A percentile compares a stretch with the other conserved stretches of the same genome.
Conservation (phyloP, 1,284 basidiomycete species). For the Pseudozyma thailandica region DNA sequence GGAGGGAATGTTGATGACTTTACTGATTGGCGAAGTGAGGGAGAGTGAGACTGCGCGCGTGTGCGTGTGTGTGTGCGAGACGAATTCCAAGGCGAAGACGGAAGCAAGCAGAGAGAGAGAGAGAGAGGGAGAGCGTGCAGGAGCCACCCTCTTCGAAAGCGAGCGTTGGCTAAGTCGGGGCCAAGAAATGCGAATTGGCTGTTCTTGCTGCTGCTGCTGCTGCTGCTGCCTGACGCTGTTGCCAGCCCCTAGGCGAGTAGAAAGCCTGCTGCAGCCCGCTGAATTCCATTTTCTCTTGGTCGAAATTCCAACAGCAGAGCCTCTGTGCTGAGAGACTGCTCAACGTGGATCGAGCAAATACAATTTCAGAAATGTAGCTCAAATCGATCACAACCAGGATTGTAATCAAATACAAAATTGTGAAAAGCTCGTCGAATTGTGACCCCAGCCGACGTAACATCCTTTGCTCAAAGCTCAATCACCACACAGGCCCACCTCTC, state of each 20-base stretch:
- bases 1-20: background rate
- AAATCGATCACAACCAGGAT: conserved; percentile 31
- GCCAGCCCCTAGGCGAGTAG: background rate
- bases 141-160: conserved; percentile 24
- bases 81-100: conserved; percentile 14
- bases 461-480: too few relatives aligned
- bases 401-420: conserved; percentile 14
- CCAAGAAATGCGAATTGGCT: background rate
- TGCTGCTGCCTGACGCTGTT: background rate
- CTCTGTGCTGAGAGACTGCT: too few relatives aligned
- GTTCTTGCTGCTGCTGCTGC: background rate
- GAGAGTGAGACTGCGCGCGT: conserved; percentile 11
- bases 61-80: conserved; percentile 16
- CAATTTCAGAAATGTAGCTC: background rate
- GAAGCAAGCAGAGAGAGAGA: background rate
- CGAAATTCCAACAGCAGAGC: background rate
- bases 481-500: background rate
- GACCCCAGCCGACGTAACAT: conserved; percentile 5
- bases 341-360: conserved; percentile 29
- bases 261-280: background rate
- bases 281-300: background rate
- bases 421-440: too few relatives aligned
- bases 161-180: conserved; percentile 16
- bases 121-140: conserved; percentile 20
- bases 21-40: background rate